Percentiles rank a stretch among this genome's conserved stretches.
Evolutionary conservation across 176 grass and related monocot genomes (phyloP).

Genomic region (Aegilops longissima): DNA sequence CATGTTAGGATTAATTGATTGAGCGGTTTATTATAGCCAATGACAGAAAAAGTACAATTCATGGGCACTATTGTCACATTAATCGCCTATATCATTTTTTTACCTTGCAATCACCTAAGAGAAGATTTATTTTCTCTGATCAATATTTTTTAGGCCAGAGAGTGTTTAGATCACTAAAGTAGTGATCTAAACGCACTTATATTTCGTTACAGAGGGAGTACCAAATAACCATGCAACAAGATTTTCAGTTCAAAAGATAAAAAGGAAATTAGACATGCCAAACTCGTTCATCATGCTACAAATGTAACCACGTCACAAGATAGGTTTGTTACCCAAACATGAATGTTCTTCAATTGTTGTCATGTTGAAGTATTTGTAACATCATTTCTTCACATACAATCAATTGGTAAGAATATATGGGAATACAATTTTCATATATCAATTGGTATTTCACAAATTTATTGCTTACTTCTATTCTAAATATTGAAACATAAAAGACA

Average conservation of each 20-base stretch:
- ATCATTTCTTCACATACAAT: neutral
- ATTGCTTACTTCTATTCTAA: neutral
- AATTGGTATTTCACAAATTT: neutral
- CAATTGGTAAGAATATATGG: neutral
- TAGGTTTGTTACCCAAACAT: neutral
- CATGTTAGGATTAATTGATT: neutral
- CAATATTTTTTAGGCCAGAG: neutral
- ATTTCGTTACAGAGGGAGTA: neutral
- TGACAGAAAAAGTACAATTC: neutral
- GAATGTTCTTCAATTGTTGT: neutral
- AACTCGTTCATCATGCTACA: neutral
- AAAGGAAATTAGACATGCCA: neutral
- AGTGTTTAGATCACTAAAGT: too few species aligned
- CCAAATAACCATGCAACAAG: neutral
- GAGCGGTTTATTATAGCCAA: neutral
- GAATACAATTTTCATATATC: neutral
- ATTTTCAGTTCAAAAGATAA: neutral
- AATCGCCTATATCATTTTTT: neutral
- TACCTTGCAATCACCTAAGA: neutral
- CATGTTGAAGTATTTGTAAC: neutral
- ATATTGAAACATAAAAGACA: neutral
- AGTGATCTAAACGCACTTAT: too few species aligned
- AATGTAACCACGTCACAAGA: neutral
- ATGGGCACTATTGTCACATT: neutral
- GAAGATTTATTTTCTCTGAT: neutral